Percentiles rank a stretch among this genome's conserved stretches.
Conservation (phyloP, 1,139 yeast species). For the Diutina mesorugosa region DNA sequence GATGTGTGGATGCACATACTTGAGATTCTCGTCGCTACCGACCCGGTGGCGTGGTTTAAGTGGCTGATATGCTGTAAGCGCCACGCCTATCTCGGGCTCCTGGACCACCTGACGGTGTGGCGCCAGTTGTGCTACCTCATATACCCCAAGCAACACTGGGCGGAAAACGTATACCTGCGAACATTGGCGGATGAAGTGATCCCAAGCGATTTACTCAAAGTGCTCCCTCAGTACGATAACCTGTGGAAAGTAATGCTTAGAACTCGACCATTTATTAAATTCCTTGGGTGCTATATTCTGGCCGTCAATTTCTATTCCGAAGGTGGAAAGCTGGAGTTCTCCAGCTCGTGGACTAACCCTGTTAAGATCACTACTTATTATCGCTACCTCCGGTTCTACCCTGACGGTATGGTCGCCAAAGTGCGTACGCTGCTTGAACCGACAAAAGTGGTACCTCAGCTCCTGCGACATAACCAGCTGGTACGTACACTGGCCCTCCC, state of each 20-base stretch:
- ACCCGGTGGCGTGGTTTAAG: slow-evolving; percentile 58
- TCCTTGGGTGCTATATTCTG: slow-evolving; percentile 74
- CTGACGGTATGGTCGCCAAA: slow-evolving; percentile 63
- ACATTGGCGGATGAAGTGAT: slow-evolving; percentile 20
- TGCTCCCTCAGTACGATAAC: slow-evolving; percentile 33
- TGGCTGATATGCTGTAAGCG: slow-evolving; percentile 51
- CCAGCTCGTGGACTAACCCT: slow-evolving; percentile 65
- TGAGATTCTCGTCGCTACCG: slow-evolving; percentile 32
- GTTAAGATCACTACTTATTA: slow-evolving; percentile 78
- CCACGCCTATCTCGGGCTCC: slow-evolving; percentile 51
- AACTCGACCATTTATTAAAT: slow-evolving; percentile 56
- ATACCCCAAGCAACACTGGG: slow-evolving; percentile 28
- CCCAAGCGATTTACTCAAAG: slow-evolving; percentile 26
- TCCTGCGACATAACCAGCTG: background rate
- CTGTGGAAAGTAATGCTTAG: slow-evolving; percentile 42
- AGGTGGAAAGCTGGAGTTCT: slow-evolving; percentile 56
- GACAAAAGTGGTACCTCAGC: slow-evolving; percentile 36
- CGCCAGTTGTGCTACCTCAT: slow-evolving; percentile 38
- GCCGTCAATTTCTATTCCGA: slow-evolving; percentile 75
- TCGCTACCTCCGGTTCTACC: slow-evolving; percentile 69
- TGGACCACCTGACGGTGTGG: slow-evolving; percentile 38
- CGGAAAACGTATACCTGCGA: slow-evolving; percentile 5
- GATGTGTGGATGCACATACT: slow-evolving; percentile 52
- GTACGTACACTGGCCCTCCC: slow-evolving; percentile 4
- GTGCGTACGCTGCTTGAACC: slow-evolving; percentile 62